Base-by-base conservation (phyloP, 169 alveolate species). In the Plasmodium reichenowi region DNA sequence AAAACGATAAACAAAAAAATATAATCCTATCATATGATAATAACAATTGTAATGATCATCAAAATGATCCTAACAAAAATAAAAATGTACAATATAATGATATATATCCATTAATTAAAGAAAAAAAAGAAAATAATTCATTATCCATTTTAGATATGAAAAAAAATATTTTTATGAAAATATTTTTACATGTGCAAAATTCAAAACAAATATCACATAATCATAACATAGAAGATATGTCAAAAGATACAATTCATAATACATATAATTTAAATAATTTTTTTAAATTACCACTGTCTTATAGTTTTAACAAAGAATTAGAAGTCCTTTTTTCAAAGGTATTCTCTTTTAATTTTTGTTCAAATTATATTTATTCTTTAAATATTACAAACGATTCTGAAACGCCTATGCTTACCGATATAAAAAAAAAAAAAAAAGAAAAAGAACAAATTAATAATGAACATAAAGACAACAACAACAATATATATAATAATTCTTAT, bases 281-380 rank as follows among this genome's bases (percentile, higher is more conserved):
- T 32, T 32, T 32, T 32, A 32, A 32, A 4, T 1, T 32, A 32
- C 45, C 45, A 8, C 8, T 86, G 13, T 26, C 74, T 5, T 24
- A 38, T 86, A 86, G 48, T 58, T 86, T 54, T 66, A 86, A 86
- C 26, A 59, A 86, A 13, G 92, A 86, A 32, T 38, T 86, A 13
- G 92, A 86, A 72, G 70, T 71, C 15, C 43, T 86, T 17, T 60
- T 86, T 12, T 58, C 71, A 2, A 72, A 64, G 3, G 3, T 5
- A 7, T 32, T 0, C 1, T 5, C 45, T 5, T 32, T 32, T 32
- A 32, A 32, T 5, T 5, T 5, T 32, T 2, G 6, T 32, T 4
- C 45, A 32, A 32, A 32, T 32, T 5, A 32, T 32, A 32, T 32
- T 3, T 32, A 32, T 32, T 32, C 45, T 32, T 32, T 32, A 32